A percentile compares a stretch with the other conserved stretches of the same genome.
Evolutionary conservation across 805 yeast genomes (phyloP).

Genomic region (Spathaspora boniae): DNA sequence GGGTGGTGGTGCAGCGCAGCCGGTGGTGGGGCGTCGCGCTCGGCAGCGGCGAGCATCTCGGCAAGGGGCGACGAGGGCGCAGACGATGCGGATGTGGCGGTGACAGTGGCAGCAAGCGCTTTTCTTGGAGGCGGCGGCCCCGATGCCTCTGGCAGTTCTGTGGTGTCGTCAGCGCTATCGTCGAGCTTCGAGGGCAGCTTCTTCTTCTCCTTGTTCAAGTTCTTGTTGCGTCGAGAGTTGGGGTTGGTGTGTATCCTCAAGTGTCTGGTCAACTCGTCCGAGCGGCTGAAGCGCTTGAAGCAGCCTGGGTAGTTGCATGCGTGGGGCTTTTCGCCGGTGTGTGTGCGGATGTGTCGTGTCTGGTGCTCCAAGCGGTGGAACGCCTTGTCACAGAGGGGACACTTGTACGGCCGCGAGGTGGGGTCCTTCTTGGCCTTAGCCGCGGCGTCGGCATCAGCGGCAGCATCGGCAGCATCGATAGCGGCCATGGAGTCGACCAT

Average conservation of each 20-base stretch:
- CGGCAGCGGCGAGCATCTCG: background rate
- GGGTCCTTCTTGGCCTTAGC: conserved; percentile 21
- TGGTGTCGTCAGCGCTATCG: background rate
- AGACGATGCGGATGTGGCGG: conserved; percentile 1
- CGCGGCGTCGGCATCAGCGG: conserved; percentile 5
- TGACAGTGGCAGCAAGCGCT: background rate
- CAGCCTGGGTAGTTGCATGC: conserved; percentile 72
- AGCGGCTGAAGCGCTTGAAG: conserved; percentile 61
- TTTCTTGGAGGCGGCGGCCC: conserved; percentile 1
- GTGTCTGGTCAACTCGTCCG: conserved; percentile 75
- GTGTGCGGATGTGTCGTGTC: conserved; percentile 75
- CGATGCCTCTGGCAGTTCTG: background rate
- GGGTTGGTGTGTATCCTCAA: conserved; percentile 71
- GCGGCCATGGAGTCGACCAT: too few relatives aligned
- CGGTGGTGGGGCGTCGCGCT: background rate
- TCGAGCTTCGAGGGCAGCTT: background rate
- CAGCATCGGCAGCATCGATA: too few relatives aligned
- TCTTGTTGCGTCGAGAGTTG: conserved; percentile 59
- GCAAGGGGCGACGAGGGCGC: background rate
- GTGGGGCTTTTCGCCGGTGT: conserved; percentile 81
- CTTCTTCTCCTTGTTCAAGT: conserved; percentile 16
- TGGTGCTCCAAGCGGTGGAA: conserved; percentile 76
- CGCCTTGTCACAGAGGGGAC: conserved; percentile 72
- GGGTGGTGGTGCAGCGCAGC: conserved; percentile 3
- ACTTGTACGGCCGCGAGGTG: conserved; percentile 56